Evolutionary conservation across 2,329 filamentous ascomycete genomes (phyloP), one percentile per base, ranked within the genome.

Genomic region (Chalaropsis thielavioides): DNA sequence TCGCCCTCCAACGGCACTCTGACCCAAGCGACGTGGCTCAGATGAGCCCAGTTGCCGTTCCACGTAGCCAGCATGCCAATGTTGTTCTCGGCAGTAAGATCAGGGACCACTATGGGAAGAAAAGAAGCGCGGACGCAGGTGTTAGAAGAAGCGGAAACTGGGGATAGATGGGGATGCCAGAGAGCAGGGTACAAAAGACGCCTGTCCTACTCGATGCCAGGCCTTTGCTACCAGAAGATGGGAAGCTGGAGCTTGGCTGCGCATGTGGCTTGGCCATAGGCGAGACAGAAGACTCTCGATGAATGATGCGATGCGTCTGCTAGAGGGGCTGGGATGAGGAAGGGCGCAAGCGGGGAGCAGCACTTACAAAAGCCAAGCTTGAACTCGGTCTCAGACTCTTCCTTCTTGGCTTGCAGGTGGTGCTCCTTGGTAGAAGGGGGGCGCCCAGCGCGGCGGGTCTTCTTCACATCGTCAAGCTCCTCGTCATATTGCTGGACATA

Each of bases 11-110:
- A 83, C 3, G 82, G 81, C 65, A 96, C 78, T 68, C 90, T 85
- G 67, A 90, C 80, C 80, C 92, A 97, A 67, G 85, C 83, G 69
- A 96, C 74, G 8, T 82, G 86, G 41, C 85, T 83, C 68, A 96
- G 80, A 70, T 87, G 87, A 8, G 88, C 81, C 92, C 92, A 97
- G 31, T 88, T 83, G 3, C 89, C 88, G 69, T 90, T 88, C 90
- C 91, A 97, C 24, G 80, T 79, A 68, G 83, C 81, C 49, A 97
- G 75, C 69, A 82, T 80, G 66, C 80, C 75, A 62, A 89, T 75
- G 69, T 86, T 90, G 60, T 85, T 81, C 49, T 80, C 78, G 51
- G 85, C 81, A 64, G 84, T 82, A 64, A 96, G 77, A 72, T 96
- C 89, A 0, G 92, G 92, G 49, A 95, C 74, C 67, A 83, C 84